Evolutionary conservation across 257 asterid species (phyloP).

Genomic region (Cynanchum wilfordii): DNA sequence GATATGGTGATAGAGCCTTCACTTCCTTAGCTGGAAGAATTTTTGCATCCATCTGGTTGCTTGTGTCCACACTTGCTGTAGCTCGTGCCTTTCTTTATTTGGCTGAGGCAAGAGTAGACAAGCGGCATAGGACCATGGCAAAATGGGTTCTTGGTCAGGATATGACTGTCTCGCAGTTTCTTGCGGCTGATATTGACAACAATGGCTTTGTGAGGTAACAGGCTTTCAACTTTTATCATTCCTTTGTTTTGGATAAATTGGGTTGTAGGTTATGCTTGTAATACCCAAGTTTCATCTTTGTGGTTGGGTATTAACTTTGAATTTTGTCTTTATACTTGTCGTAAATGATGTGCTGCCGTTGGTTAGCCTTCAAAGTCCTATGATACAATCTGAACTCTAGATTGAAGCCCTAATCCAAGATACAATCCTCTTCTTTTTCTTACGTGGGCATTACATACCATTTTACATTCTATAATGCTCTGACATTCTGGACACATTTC

Average conservation of each 20-base stretch:
- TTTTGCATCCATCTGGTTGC: slow-evolving; percentile 94
- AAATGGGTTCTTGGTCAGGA: slow-evolving; percentile 90
- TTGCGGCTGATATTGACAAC: slow-evolving; percentile 91
- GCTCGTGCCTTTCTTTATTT: slow-evolving; percentile 97
- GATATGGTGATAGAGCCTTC: slow-evolving; percentile 92
- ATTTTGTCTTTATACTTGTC: neutral
- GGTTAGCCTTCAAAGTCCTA: neutral
- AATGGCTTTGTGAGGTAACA: slow-evolving; percentile 77
- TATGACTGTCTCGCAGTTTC: slow-evolving; percentile 95
- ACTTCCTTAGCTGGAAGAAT: slow-evolving; percentile 67
- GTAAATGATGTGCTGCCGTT: neutral
- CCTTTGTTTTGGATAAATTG: neutral
- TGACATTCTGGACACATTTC: neutral
- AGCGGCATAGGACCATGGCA: slow-evolving; percentile 78
- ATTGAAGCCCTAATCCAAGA: neutral
- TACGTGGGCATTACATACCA: neutral
- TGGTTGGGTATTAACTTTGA: slow-evolving; percentile 3
- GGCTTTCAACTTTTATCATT: slow-evolving; percentile 11
- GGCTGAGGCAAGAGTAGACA: slow-evolving; percentile 93
- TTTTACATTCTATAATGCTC: neutral
- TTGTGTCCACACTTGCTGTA: slow-evolving; percentile 90
- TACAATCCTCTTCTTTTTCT: neutral
- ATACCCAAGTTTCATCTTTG: neutral
- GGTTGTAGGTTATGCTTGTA: neutral
- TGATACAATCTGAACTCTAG: neutral